Base-by-base conservation (phyloP, 2,329 filamentous ascomycete species). In the Karstenula rhodostoma region DNA sequence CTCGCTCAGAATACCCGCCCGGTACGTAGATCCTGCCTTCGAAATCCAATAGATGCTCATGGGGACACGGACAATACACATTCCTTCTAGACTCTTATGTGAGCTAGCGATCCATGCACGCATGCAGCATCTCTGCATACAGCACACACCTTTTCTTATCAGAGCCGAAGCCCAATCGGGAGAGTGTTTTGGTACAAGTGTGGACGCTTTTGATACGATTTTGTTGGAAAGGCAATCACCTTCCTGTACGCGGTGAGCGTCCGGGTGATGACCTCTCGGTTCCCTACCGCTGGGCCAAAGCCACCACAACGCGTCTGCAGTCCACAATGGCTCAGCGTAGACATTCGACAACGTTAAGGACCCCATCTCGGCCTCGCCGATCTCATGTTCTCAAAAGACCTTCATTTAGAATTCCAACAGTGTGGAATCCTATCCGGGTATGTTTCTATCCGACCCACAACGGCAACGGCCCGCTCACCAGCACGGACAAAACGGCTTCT, bases 121-220 rank as follows among this genome's bases (percentile, higher is more conserved):
- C 47, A 50, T 13, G 22, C 48, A 15, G 7, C 48, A 40, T 22
- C n/a, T 51, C n/a, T 22, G 37, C 32, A 51, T 51, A 51, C 22
- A 32, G 32, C 5, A 12, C 48, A 29, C 44, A 51, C 48, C 48
- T 51, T 29, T 13, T 13, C 48, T 50, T 50, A 50, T 50, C 44
- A 47, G 5, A 17, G 7, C 17, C 23, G 13, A 25, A 51, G 13
- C 19, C 48, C 48, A 51, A 51, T 51, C 48, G 33, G 33, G 33
- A 37, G 25, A 40, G 19, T 15, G 32, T n/a, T 37, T 51, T 2
- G 48, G 13, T 25, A 32, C 32, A 40, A 19, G 22, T 40, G 32
- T 51, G 48, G 8, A 29, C 48, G 22, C n/a, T n/a, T 47, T 10
- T 15, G 29, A 49, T 33, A 32, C n/a, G 47, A 27, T n/a, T 25